Base-by-base conservation (phyloP, 2,329 filamentous ascomycete species). In the Paraphoma sp. region DNA sequence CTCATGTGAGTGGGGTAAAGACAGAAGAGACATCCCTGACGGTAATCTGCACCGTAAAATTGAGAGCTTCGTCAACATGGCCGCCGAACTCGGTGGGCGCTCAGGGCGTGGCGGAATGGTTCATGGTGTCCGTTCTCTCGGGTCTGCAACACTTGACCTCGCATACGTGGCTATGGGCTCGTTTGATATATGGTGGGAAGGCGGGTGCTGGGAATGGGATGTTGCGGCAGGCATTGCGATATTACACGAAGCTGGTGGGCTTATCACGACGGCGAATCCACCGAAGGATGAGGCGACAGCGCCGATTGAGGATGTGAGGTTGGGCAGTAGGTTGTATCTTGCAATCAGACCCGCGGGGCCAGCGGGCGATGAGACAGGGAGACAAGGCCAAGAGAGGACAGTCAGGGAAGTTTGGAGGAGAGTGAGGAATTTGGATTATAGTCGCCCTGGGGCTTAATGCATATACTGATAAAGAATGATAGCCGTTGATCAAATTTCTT, bases 181-280 rank as follows among this genome's bases (percentile, higher is more conserved):
- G 0, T 88, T 92, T 63, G 90, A 93, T 75, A 91, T 92, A 10
- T 92, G 90, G 89, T 93, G 89, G 89, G 89, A 93, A 71, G 90
- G 89, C 3, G 89, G 89, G 0, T 92, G 89, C 68, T 92, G 89
- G 89, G 90, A 92, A 75, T 93, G 90, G 89, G 90, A 93, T 63
- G 90, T 92, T 3, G 89, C 89, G 1, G 90, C 90, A 11, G 90
- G 89, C 1, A 87, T 92, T 56, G 89, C 88, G 4, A 87, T 93
- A 41, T 77, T 93, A 1, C 79, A 87, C 54, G 90, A 93, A 77
- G 89, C 90, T 2, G 90, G 90, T 1, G 90, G 90, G 0, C 73
- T 93, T 4, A 82, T 92, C 17, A 93, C 90, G 0, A 89, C 87
- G 3, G 89, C 89, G 0, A 92, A 92, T 64, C 89, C 89, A 1